Percentiles rank a stretch among this genome's conserved stretches.
Conservation (phyloP, 2,329 filamentous ascomycete species). For the Alternaria arborescens region DNA sequence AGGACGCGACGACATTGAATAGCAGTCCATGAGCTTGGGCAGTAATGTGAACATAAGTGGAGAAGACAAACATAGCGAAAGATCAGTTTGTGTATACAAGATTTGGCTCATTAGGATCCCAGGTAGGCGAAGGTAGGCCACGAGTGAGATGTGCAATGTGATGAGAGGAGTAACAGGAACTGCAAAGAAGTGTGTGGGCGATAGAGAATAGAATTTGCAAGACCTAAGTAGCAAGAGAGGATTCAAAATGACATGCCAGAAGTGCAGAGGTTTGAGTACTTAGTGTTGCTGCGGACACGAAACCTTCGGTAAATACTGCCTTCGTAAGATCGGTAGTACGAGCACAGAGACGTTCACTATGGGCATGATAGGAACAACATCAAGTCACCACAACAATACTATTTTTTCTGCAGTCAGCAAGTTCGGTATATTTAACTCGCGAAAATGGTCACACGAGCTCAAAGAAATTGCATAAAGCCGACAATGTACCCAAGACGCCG, state of each 20-base stretch:
- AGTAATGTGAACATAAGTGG: background rate
- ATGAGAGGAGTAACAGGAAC: background rate
- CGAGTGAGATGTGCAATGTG: background rate
- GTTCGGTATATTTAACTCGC: background rate
- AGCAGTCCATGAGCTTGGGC: background rate
- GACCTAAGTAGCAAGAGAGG: background rate
- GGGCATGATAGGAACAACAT: background rate
- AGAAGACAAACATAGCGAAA: background rate
- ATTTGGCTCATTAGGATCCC: background rate
- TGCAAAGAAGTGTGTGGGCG: background rate
- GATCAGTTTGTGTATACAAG: background rate
- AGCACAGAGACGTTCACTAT: background rate
- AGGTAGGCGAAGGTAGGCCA: background rate
- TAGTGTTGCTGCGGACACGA: background rate
- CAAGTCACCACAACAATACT: background rate
- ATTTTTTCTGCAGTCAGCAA: background rate
- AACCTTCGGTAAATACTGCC: background rate
- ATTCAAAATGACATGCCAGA: background rate
- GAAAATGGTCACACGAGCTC: slow-evolving; percentile 13
- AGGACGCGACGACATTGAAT: background rate
- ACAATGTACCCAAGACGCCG: background rate
- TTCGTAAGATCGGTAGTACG: background rate
- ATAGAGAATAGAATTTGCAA: background rate
- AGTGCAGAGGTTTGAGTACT: background rate
- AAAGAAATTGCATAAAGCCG: background rate